Conservation (phyloP, 148 eudicot species). For the Gaultheria prostrata region DNA sequence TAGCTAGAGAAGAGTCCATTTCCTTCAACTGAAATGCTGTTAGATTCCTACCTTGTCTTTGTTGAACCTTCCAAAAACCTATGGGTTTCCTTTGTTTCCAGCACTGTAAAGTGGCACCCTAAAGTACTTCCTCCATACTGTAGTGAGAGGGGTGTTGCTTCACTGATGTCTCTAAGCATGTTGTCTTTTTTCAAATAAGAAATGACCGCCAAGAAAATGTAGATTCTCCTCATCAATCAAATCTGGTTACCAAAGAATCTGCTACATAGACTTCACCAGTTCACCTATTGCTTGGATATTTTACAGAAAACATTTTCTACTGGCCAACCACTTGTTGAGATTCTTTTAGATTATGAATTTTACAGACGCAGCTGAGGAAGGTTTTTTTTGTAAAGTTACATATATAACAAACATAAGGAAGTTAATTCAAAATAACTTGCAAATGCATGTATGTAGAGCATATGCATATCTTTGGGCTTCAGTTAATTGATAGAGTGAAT, state of each 20-base stretch:
- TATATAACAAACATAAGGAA: not conserved
- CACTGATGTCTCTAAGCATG: not conserved
- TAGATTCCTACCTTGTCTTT: not conserved
- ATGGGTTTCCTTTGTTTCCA: not conserved
- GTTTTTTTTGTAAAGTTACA: too few species aligned
- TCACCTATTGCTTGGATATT: not conserved
- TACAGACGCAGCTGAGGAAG: not conserved
- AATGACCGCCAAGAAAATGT: not conserved
- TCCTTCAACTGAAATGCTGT: not conserved
- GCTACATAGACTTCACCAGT: not conserved
- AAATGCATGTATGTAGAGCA: not conserved
- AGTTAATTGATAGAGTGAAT: slow-evolving; percentile 1
- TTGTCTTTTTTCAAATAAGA: not conserved
- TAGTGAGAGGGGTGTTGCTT: not conserved
- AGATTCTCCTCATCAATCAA: not conserved
- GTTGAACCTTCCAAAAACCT: not conserved
- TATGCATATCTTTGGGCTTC: not conserved
- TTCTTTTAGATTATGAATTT: not conserved
- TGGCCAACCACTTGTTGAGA: not conserved
- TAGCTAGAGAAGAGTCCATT: not conserved
- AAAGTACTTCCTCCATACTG: not conserved
- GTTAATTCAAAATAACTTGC: not conserved
- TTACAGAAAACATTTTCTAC: not conserved
- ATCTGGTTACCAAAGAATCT: not conserved
- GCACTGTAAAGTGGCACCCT: not conserved